Conservation (phyloP, 495 filamentous ascomycete genomes). For the Amorphotheca resinae region DNA sequence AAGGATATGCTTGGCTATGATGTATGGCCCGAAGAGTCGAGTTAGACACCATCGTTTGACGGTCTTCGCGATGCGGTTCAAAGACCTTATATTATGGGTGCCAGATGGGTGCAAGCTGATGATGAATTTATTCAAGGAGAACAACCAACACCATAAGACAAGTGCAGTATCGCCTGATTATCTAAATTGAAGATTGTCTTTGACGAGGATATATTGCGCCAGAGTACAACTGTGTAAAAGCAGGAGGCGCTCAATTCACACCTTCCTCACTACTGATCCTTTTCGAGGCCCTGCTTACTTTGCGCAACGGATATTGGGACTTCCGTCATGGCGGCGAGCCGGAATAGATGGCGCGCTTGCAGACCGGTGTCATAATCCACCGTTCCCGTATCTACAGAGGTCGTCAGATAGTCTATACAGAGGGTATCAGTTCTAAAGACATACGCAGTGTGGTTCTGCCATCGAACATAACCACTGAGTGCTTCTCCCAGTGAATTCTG, state of each 20-base stretch:
- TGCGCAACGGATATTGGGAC: constrained; percentile 39
- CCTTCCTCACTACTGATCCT: too few species aligned
- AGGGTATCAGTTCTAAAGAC: constrained; percentile 18
- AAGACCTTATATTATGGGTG: too few species aligned
- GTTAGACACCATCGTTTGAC: too few species aligned
- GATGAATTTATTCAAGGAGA: too few species aligned
- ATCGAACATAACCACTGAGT: constrained; percentile 30
- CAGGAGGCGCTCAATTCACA: too few species aligned
- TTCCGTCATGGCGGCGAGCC: constrained; percentile 38
- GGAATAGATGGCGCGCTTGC: constrained; percentile 41
- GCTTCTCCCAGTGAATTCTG: constrained; percentile 27
- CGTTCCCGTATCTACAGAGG: constrained; percentile 36
- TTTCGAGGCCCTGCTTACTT: not conserved
- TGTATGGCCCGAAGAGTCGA: constrained; percentile 12
- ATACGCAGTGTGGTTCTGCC: constrained; percentile 44
- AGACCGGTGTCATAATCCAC: constrained; percentile 40
- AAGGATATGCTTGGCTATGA: constrained; percentile 37
- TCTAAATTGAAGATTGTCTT: too few species aligned
- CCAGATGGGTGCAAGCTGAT: too few species aligned
- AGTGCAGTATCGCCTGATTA: too few species aligned
- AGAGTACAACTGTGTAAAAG: too few species aligned
- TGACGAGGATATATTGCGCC: too few species aligned
- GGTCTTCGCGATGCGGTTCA: too few species aligned
- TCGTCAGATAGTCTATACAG: constrained; percentile 3
- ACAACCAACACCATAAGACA: too few species aligned